These are phyloP conservation scores for Nepenthes mirabilis DNA, from an alignment of 148 eudicot genomes.

Conservation along the genomic window DNA sequence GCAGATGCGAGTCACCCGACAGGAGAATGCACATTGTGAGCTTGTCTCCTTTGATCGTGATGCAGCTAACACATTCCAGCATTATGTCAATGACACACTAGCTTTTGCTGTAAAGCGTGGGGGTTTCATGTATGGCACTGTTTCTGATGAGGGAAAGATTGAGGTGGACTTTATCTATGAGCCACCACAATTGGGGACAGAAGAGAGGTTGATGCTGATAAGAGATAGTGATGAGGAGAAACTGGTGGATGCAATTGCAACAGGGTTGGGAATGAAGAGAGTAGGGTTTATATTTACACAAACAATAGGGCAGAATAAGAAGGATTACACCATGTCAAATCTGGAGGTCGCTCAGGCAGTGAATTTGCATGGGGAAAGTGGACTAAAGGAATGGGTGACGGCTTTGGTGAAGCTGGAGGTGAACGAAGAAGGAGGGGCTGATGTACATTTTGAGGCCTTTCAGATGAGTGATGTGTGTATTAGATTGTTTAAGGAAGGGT, in stretches of 20 bases:
- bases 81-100: slow-evolving; percentile 57
- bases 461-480: slow-evolving; percentile 98
- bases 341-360: slow-evolving; percentile 74
- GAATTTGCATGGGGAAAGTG: slow-evolving; percentile 70
- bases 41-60: slow-evolving; percentile 74
- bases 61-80: slow-evolving; percentile 73
- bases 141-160: slow-evolving; percentile 53
- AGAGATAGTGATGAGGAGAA: slow-evolving; percentile 75
- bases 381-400: slow-evolving; percentile 93
- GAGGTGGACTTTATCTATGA: slow-evolving; percentile 92
- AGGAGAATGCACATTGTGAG: slow-evolving; percentile 70
- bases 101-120: slow-evolving; percentile 78
- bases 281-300: slow-evolving; percentile 94
- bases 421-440: slow-evolving; percentile 82
- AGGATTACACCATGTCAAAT: slow-evolving; percentile 71
- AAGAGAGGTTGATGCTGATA: slow-evolving; percentile 46
- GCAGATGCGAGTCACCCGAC: slow-evolving; percentile 72
- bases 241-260: slow-evolving; percentile 66
- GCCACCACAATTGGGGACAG: slow-evolving; percentile 84
- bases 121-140: slow-evolving; percentile 89
- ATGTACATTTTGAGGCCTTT: slow-evolving; percentile 96
- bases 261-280: slow-evolving; percentile 75
- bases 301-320: slow-evolving; percentile 62
- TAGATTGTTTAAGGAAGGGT: slow-evolving; percentile 75
- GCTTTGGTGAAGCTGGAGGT: slow-evolving; percentile 84